phyloP scores from a whole-genome alignment of 2,329 filamentous ascomycete genomes.

The Aspergillus ochraceoroseus region DNA sequence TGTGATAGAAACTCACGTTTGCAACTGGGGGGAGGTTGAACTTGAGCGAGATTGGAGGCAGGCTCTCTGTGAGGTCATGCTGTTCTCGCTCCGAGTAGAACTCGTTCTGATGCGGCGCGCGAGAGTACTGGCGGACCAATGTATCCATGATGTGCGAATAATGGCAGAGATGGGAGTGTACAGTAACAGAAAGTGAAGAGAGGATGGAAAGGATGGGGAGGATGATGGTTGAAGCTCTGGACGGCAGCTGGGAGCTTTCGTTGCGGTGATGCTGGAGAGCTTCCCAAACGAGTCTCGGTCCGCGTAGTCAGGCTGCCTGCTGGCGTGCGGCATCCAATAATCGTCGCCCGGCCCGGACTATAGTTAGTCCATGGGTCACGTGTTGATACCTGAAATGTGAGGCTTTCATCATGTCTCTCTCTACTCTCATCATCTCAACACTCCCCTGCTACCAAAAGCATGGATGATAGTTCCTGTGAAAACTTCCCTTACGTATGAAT shows the following conservation, averaged over 20 bases:
- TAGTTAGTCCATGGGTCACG: too few relatives aligned
- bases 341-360: background rate
- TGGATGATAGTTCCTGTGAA: too few relatives aligned
- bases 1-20: constrained; percentile 59
- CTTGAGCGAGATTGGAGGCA: constrained; percentile 77
- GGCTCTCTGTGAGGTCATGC: constrained; percentile 65
- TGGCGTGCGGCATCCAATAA: constrained; percentile 8
- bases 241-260: constrained; percentile 17
- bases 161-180: constrained; percentile 5
- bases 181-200: constrained; percentile 2
- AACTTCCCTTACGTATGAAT: too few relatives aligned
- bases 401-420: too few relatives aligned
- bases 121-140: constrained; percentile 86
- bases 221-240: constrained; percentile 14
- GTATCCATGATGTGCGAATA: constrained; percentile 65
- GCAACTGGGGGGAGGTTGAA: constrained; percentile 92
- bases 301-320: constrained; percentile 12
- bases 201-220: constrained; percentile 5
- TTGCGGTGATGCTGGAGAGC: constrained; percentile 20
- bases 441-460: too few relatives aligned
- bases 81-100: constrained; percentile 67
- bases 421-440: too few relatives aligned
- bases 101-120: constrained; percentile 69
- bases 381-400: background rate
- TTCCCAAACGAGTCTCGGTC: constrained; percentile 10